Conservation (phyloP, 257 asterid species). For the Linderniella brevidens region DNA sequence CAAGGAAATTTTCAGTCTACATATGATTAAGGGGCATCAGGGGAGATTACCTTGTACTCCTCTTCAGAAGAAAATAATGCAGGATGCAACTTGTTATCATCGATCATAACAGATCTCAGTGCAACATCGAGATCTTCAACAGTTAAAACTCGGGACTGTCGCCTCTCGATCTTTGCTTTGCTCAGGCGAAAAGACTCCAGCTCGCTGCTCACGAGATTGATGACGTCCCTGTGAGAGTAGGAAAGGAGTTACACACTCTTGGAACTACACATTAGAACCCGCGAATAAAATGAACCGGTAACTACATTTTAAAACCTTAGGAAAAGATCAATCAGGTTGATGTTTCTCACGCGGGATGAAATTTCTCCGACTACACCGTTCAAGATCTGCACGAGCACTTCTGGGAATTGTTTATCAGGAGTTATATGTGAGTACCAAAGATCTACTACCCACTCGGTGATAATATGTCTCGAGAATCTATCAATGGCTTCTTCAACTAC, state of each 20-base stretch:
- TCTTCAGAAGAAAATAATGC: constrained; percentile 85
- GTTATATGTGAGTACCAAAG: constrained; percentile 94
- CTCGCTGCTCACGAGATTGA: constrained; percentile 37
- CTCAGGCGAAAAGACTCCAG: constrained; percentile 69
- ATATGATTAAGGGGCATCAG: no score
- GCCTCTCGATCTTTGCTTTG: constrained; percentile 49
- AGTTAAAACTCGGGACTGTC: constrained; percentile 26
- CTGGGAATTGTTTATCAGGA: constrained; percentile 79
- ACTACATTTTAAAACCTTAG: constrained; percentile 42
- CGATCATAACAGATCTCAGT: constrained; percentile 55
- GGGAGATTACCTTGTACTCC: constrained; percentile 72
- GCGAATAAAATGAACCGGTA: constrained; percentile 6
- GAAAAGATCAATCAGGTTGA: constrained; percentile 77
- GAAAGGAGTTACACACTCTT: not conserved
- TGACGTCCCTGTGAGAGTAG: constrained; percentile 45
- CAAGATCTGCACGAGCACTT: constrained; percentile 76
- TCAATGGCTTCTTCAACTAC: constrained; percentile 87
- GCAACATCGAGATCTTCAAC: constrained; percentile 52
- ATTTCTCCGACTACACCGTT: constrained; percentile 78
- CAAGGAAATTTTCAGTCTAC: no score
- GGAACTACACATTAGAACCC: constrained; percentile 13
- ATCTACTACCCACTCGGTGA: constrained; percentile 93
- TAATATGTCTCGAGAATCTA: constrained; percentile 65
- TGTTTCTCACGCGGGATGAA: constrained; percentile 63
- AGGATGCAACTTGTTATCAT: constrained; percentile 84